phyloP scores from a whole-genome alignment of 139 green algal species.

The Chlamydomonas eustigma region DNA sequence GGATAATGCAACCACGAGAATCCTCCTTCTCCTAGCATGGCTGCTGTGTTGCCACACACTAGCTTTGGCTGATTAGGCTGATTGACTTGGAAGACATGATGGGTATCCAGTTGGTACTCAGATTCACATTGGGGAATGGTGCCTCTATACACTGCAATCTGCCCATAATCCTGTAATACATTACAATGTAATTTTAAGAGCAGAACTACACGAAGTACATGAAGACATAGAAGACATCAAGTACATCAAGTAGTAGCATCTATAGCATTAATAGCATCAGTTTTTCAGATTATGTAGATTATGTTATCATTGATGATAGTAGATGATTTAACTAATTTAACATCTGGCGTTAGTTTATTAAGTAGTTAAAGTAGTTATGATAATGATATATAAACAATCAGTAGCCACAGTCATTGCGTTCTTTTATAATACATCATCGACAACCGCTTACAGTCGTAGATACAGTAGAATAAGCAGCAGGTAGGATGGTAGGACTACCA shows the following conservation, averaged over 20 bases:
- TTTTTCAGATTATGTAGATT: too few species aligned
- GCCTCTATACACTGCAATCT: background rate
- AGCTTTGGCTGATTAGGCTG: slow-evolving; percentile 5
- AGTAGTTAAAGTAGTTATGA: too few species aligned
- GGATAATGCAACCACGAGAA: too few species aligned
- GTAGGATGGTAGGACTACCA: background rate
- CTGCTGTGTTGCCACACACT: slow-evolving; percentile 18
- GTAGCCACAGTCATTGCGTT: too few species aligned
- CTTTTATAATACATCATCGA: background rate
- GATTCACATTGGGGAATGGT: background rate
- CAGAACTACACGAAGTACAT: too few species aligned
- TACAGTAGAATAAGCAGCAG: background rate
- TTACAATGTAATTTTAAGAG: too few species aligned
- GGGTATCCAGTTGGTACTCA: background rate
- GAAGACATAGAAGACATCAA: background rate
- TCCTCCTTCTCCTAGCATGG: slow-evolving; percentile 10
- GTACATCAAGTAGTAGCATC: too few species aligned
- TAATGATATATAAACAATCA: too few species aligned
- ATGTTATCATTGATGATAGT: background rate
- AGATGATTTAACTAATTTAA: background rate
- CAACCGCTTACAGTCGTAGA: background rate
- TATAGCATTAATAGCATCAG: too few species aligned
- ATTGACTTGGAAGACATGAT: slow-evolving; percentile 1
- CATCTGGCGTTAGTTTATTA: too few species aligned
- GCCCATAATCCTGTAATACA: background rate